Base-by-base conservation (phyloP, 106 monocot genomes). In the Amphibolis antarctica region DNA sequence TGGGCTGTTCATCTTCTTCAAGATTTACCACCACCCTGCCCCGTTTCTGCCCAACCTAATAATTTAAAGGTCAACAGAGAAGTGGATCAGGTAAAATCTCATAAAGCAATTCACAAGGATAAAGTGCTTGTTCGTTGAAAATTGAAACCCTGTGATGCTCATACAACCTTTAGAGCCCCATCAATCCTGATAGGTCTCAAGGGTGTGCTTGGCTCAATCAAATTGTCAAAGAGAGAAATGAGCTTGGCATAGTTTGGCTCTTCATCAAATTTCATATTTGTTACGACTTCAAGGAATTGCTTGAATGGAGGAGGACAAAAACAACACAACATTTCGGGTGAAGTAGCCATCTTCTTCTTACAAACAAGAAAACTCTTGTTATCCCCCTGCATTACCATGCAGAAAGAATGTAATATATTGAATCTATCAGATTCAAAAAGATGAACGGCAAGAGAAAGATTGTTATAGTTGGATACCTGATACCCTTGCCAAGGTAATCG, bases 401-500 rank as follows among this genome's bases (percentile, higher is more conserved):
- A 9, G 47, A 56, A 43, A 26, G 4, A 12, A 1, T 20, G 10
- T 55, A 54, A 53, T 19, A 17, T 20, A 9, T 25, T 13, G 2
- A 63, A 63, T 25, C 46, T n/a, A 19, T 30, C n/a, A 63, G 14
- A 46, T 46, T 5, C 20, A 29, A 4, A 28, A 64, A 55, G 19
- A 49, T 46, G 12, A 73, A 18, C 20, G 14, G 9, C 21, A 36
- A 18, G 24, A 27, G n/a, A 3, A 65, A 56, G 28, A 42, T 15
- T 5, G 12, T 28, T 6, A 51, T 0, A 59, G 9, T 15, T 24
- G 53, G 1, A 6, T 65, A 88, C 93, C 85, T 93, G 93, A 72
- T 88, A 93, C 12, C 93, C 93, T 79, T 93, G 93, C 93, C 93
- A 93, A 18, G 93, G 93, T 57, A 93, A 75, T 60, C 93, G 80